phyloP scores from a whole-genome alignment of 2,329 filamentous ascomycete species.

The Penicillium sp. region DNA sequence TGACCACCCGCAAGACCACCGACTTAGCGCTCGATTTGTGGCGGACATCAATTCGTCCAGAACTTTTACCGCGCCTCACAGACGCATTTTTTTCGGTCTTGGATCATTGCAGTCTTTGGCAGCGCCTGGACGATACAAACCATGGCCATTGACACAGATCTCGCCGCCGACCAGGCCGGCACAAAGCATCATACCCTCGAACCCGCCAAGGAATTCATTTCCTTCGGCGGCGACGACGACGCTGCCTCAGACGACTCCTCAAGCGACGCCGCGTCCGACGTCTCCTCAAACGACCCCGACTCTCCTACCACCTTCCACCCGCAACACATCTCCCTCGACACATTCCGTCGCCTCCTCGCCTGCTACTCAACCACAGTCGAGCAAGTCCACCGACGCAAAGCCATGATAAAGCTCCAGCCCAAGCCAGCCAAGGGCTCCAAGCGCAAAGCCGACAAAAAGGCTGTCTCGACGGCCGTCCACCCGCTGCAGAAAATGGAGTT shows the following conservation, averaged over 20 bases:
- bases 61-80: neutral
- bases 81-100: neutral
- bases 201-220: constrained; percentile 2
- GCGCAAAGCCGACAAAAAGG: constrained; percentile 12
- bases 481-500: constrained; percentile 2
- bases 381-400: constrained; percentile 28
- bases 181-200: neutral
- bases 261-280: neutral
- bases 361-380: constrained; percentile 32
- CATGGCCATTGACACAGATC: neutral
- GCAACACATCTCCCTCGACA: constrained; percentile 26
- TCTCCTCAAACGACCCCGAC: neutral
- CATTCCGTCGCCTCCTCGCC: constrained; percentile 31
- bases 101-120: neutral
- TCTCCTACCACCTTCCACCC: constrained; percentile 25
- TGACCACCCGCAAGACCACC: neutral
- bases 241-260: neutral
- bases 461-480: neutral
- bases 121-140: neutral
- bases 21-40: no score
- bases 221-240: neutral
- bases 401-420: constrained; percentile 20
- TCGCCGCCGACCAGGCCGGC: neutral
- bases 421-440: constrained; percentile 26
- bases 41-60: neutral